These are phyloP conservation scores for Pseudofabraea citricarpa DNA, from an alignment of 2,329 filamentous ascomycete genomes.

Conservation along the genomic window DNA sequence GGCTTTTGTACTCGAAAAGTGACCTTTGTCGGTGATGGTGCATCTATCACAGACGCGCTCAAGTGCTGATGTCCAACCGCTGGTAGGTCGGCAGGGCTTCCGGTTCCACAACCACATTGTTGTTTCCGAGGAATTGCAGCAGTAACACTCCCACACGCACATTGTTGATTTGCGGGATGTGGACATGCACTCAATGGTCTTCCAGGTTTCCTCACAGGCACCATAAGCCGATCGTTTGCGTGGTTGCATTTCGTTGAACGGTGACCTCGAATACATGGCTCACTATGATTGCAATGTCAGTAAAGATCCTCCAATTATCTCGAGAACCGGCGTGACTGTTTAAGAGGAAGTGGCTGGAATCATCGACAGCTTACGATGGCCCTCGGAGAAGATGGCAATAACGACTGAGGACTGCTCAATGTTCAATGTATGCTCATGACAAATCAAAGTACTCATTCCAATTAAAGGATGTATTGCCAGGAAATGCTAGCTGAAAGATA, in stretches of 20 bases:
- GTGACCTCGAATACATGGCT: slow-evolving; percentile 71
- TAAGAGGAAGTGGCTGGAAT: too few relatives aligned
- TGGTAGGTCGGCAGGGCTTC: not conserved
- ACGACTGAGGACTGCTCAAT: too few relatives aligned
- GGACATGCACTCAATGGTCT: slow-evolving; percentile 66
- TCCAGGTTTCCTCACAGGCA: slow-evolving; percentile 68
- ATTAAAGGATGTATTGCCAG: too few relatives aligned
- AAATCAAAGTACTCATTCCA: too few relatives aligned
- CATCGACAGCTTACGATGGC: too few relatives aligned
- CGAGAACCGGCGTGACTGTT: too few relatives aligned
- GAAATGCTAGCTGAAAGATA: too few relatives aligned
- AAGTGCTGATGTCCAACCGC: slow-evolving; percentile 12
- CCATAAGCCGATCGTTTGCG: slow-evolving; percentile 60
- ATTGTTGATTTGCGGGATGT: slow-evolving; percentile 46
- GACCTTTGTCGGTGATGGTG: slow-evolving; percentile 29
- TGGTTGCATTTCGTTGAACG: slow-evolving; percentile 73
- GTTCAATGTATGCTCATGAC: too few relatives aligned
- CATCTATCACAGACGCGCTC: slow-evolving; percentile 31
- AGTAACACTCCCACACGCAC: slow-evolving; percentile 59
- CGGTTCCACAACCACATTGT: slow-evolving; percentile 46
- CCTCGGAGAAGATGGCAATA: too few relatives aligned
- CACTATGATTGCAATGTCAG: slow-evolving; percentile 39
- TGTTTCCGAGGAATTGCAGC: slow-evolving; percentile 57
- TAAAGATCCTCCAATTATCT: slow-evolving; percentile 1
- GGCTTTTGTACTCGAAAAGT: slow-evolving; percentile 24